Evolutionary conservation across 805 yeast genomes (phyloP), one percentile per base, ranked within the genome.

Genomic region (Schwanniomyces occidentalis): DNA sequence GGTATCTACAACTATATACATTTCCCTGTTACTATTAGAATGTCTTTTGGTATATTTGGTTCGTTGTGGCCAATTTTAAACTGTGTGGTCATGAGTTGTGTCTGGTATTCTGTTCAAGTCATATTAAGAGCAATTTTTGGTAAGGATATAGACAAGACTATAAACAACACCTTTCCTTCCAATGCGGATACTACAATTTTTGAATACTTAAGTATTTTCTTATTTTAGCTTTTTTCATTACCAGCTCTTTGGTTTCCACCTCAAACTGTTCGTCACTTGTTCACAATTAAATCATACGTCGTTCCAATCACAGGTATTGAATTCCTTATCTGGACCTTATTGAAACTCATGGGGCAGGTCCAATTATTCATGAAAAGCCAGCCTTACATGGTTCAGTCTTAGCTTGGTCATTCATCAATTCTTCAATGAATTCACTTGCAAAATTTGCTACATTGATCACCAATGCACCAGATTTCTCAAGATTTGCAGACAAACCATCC

Each of bases 81-180:
- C 24, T 52, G 70, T 31, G 52, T 62, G 34, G 53, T 61, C 24
- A 54, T 61, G 2, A 63, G 66, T 14, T 53, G 57, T 21, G 57
- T 65, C 24, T 60, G 70, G 63, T 66, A 58, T 45, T 70, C 70
- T 13, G 63, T 61, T 29, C 58, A 58, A 30, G 61, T 57, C 26
- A 38, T 58, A 13, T 30, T 55, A 14, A 41, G 48, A 14, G 41
- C 46, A 7, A 32, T 46, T 6, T 30, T 30, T 21, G 33, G 33
- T 8, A 14, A 30, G 6, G 14, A 30, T n/a, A 21, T 30, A 16
- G 26, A 30, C 20, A 12, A 17, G 8, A 26, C 35, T 7, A 25
- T 32, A 30, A 16, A 27, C 22, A 46, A 51, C 16, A 46, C 50
- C 5, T 41, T 34, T 32, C 32, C 38, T 16, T 26, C 38, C 6